phyloP scores from a whole-genome alignment of 805 yeast species.

The Candida mattraensis region DNA sequence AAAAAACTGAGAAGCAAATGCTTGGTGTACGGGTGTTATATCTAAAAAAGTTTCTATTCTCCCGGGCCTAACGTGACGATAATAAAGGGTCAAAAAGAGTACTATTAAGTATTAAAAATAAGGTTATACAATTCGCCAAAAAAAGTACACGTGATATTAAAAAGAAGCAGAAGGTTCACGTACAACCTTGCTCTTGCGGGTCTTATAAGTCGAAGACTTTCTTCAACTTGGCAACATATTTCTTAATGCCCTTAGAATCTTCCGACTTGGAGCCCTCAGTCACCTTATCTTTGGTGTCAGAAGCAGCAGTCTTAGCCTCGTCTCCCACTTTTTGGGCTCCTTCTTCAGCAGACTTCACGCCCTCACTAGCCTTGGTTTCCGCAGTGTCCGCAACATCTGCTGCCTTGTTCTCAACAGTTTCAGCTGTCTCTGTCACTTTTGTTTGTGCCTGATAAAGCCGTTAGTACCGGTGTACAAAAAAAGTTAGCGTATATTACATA shows the following conservation, averaged over 20 bases:
- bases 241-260: slow-evolving; percentile 28
- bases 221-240: slow-evolving; percentile 31
- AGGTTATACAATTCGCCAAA: too few species aligned
- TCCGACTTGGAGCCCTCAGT: slow-evolving; percentile 21
- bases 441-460: too few species aligned
- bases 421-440: neutral
- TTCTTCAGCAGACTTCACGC: slow-evolving; percentile 6
- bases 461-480: slow-evolving; percentile 1
- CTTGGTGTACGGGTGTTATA: too few species aligned
- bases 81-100: too few species aligned
- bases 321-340: slow-evolving; percentile 6
- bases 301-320: slow-evolving; percentile 9
- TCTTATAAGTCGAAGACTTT: slow-evolving; percentile 20
- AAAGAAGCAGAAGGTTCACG: too few species aligned
- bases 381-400: slow-evolving; percentile 8
- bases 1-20: too few species aligned
- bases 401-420: slow-evolving; percentile 6
- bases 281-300: slow-evolving; percentile 9
- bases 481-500: slow-evolving; percentile 4
- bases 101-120: too few species aligned
- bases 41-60: too few species aligned
- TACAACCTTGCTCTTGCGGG: too few species aligned
- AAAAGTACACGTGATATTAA: too few species aligned
- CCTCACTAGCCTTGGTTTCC: slow-evolving; percentile 13
- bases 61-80: too few species aligned